Conservation (phyloP, 140 eudicot species). For the Stevia rebaudiana region DNA sequence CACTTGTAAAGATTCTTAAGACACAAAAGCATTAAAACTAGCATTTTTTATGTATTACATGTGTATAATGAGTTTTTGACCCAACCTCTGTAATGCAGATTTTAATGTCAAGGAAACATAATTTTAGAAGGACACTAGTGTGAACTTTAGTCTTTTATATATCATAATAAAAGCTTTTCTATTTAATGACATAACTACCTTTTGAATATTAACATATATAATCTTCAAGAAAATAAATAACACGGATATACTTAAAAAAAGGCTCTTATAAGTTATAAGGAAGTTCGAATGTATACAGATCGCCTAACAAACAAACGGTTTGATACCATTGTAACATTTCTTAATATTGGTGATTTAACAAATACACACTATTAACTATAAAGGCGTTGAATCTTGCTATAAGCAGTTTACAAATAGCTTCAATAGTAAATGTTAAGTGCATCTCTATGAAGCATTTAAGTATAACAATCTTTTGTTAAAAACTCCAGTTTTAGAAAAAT, state of each 20-base stretch:
- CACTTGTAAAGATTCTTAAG: constrained; percentile 1
- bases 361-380: constrained; percentile 1
- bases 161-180: background rate
- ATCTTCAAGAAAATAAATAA: background rate
- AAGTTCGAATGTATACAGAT: background rate
- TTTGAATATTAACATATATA: background rate
- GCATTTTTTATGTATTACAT: background rate
- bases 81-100: constrained; percentile 4
- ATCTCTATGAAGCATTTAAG: background rate
- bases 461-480: background rate
- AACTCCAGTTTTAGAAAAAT: background rate
- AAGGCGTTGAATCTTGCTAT: background rate
- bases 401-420: constrained; percentile 5
- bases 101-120: background rate
- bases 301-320: background rate
- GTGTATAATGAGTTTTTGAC: background rate
- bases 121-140: background rate
- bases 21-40: background rate
- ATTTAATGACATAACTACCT: background rate
- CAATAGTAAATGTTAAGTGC: background rate
- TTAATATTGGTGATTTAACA: constrained; percentile 3
- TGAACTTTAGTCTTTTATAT: background rate
- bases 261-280: background rate
- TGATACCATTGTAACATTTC: background rate
- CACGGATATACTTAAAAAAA: background rate